Percentiles rank a stretch among this genome's conserved stretches.
These are phyloP conservation scores for Erysimum cheiri DNA, from an alignment of 441 rosid species.

Conservation along the genomic window DNA sequence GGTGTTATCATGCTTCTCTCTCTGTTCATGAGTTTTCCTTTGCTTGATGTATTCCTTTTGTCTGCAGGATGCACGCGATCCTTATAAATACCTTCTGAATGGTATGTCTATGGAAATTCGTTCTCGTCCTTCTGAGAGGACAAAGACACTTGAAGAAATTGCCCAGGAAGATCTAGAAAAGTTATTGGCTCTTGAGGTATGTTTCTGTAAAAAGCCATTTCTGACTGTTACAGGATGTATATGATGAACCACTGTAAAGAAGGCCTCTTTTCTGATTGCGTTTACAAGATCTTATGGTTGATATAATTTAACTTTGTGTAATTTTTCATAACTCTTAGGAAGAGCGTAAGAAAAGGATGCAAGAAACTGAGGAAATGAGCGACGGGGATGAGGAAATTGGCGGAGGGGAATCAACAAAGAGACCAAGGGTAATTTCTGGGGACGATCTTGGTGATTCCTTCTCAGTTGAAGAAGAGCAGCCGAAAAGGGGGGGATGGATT, in stretches of 20 bases:
- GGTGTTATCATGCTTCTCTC: slow-evolving; percentile 14
- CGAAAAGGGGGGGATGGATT: slow-evolving; percentile 79
- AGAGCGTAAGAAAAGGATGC: slow-evolving; percentile 84
- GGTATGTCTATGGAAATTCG: slow-evolving; percentile 72
- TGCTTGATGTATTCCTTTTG: slow-evolving; percentile 21
- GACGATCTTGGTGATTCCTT: slow-evolving; percentile 97
- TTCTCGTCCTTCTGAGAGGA: slow-evolving; percentile 84
- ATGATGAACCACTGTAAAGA: background rate
- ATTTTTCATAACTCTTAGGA: slow-evolving; percentile 54
- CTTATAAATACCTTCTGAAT: slow-evolving; percentile 64
- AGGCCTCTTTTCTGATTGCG: slow-evolving; percentile 16
- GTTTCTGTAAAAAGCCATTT: slow-evolving; percentile 14
- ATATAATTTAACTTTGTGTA: slow-evolving; percentile 20
- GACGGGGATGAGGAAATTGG: slow-evolving; percentile 71
- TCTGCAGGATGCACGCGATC: slow-evolving; percentile 56
- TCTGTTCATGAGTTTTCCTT: slow-evolving; percentile 16
- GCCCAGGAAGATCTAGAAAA: slow-evolving; percentile 87
- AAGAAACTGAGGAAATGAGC: slow-evolving; percentile 65
- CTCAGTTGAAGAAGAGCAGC: slow-evolving; percentile 60
- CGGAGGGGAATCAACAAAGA: slow-evolving; percentile 50
- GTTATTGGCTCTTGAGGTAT: slow-evolving; percentile 82
- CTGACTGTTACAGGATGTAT: slow-evolving; percentile 1
- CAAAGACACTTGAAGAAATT: slow-evolving; percentile 90
- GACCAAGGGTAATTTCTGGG: slow-evolving; percentile 61
- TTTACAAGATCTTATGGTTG: slow-evolving; percentile 20